These are phyloP conservation scores for Syncephalis fuscata DNA, from an alignment of 371 early-diverging fungal species.

Conservation along the genomic window DNA sequence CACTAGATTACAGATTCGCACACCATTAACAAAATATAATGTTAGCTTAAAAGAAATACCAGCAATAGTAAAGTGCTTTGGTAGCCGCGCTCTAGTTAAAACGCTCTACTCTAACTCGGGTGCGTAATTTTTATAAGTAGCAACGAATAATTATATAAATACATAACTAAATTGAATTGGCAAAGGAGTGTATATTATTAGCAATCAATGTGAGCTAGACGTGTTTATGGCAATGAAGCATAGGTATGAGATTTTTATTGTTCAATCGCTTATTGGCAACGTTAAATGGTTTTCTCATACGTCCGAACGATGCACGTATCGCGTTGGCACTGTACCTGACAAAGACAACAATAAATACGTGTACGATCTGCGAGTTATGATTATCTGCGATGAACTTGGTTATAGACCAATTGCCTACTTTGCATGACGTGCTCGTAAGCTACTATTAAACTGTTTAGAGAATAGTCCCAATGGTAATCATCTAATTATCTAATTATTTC, in stretches of 20 bases:
- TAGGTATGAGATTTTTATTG: slow-evolving; percentile 88
- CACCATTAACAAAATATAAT: slow-evolving; percentile 82
- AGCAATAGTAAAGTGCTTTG: slow-evolving; percentile 72
- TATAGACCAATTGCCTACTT: slow-evolving; percentile 79
- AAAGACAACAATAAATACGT: slow-evolving; percentile 76
- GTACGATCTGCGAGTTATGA: slow-evolving; percentile 82
- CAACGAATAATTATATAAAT: neutral
- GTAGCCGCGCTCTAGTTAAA: slow-evolving; percentile 82
- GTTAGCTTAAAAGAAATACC: slow-evolving; percentile 76
- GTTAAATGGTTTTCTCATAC: slow-evolving; percentile 79
- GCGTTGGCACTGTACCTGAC: slow-evolving; percentile 87
- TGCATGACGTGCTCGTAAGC: slow-evolving; percentile 69
- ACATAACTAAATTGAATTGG: slow-evolving; percentile 24
- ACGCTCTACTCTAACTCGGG: slow-evolving; percentile 85
- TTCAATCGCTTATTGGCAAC: slow-evolving; percentile 83
- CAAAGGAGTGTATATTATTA: slow-evolving; percentile 89
- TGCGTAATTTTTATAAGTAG: neutral
- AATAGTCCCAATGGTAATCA: slow-evolving; percentile 21
- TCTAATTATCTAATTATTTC: neutral
- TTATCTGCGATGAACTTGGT: slow-evolving; percentile 56
- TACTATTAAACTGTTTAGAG: slow-evolving; percentile 43
- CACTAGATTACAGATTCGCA: slow-evolving; percentile 57
- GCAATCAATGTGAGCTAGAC: slow-evolving; percentile 54
- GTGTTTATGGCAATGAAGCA: slow-evolving; percentile 66
- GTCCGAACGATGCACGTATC: slow-evolving; percentile 62